Evolutionary conservation across 169 alveolate species (phyloP).

Genomic region (Ichthyophthirius multifiliis): DNA sequence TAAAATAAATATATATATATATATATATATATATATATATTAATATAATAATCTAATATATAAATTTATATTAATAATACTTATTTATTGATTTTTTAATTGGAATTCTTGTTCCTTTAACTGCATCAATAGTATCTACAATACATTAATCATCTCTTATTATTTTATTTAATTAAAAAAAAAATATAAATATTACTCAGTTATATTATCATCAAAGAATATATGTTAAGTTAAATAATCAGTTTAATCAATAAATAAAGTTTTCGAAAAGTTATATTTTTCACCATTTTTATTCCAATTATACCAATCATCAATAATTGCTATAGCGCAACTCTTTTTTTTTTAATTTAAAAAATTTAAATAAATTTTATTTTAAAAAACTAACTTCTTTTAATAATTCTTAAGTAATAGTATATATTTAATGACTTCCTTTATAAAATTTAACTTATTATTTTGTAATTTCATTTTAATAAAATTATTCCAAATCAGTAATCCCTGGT

Average conservation of each 20-base stretch:
- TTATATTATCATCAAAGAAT: constrained; percentile 75
- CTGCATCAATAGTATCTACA: constrained; percentile 68
- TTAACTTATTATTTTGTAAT: constrained; percentile 20
- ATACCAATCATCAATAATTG: not conserved
- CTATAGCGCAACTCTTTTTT: not conserved
- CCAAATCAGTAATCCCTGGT: not conserved
- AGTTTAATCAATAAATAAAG: constrained; percentile 68
- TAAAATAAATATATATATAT: no score
- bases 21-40: no score
- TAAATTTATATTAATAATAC: not conserved
- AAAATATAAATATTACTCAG: constrained; percentile 15
- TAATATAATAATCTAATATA: not conserved
- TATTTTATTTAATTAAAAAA: not conserved
- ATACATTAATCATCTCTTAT: constrained; percentile 52
- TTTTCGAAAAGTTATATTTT: constrained; percentile 18
- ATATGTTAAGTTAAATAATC: constrained; percentile 77
- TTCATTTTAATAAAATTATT: constrained; percentile 41
- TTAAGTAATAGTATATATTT: not conserved
- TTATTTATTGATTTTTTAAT: constrained; percentile 43
- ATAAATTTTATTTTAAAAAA: not conserved
- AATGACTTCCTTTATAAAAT: constrained; percentile 28
- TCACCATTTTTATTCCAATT: not conserved
- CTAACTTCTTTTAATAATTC: not conserved
- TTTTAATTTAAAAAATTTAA: not conserved
- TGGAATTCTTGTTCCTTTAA: constrained; percentile 53